Percentiles rank a stretch among this genome's conserved stretches.
Evolutionary conservation across 768 basidiomycete genomes (phyloP).

Genomic region (Clavaria fumosa): DNA sequence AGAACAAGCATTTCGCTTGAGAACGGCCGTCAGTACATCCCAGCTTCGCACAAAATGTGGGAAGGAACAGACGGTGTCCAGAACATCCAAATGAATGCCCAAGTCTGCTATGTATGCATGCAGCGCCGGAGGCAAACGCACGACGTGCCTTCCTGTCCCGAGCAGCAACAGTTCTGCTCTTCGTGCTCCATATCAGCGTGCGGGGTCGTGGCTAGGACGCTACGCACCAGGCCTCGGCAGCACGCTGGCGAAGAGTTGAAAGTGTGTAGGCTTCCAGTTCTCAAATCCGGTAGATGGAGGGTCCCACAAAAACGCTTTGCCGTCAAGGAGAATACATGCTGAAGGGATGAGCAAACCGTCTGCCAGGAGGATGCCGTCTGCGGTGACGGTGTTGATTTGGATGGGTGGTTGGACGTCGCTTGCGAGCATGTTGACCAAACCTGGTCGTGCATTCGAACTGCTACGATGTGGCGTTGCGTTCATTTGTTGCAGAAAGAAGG

Average conservation of each 20-base stretch:
- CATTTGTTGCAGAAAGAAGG: no score
- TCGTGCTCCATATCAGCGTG: neutral
- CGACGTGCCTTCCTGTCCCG: conserved; percentile 64
- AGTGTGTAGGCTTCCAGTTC: conserved; percentile 60
- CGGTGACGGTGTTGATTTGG: conserved; percentile 51
- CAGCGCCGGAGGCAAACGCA: conserved; percentile 53
- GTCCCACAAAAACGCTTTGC: conserved; percentile 84
- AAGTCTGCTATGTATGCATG: conserved; percentile 50
- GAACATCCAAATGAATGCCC: conserved; percentile 81
- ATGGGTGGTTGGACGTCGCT: conserved; percentile 54
- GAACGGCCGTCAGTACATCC: neutral
- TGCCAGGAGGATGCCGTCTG: conserved; percentile 49
- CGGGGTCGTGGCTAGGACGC: neutral
- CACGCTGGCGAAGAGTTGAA: conserved; percentile 68
- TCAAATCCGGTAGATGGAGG: conserved; percentile 47
- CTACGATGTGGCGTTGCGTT: no score
- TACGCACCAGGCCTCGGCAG: conserved; percentile 76
- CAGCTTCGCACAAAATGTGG: neutral
- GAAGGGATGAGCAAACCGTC: conserved; percentile 68
- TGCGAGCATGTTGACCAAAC: conserved; percentile 65
- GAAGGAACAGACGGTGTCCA: conserved; percentile 49
- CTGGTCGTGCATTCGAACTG: no score
- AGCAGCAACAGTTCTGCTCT: conserved; percentile 70
- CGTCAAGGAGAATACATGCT: conserved; percentile 73
- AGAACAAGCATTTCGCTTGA: conserved; percentile 78